A percentile compares a stretch with the other conserved stretches of the same genome.
phyloP scores from a whole-genome alignment of 148 eudicot species.

The Cornus kousa region DNA sequence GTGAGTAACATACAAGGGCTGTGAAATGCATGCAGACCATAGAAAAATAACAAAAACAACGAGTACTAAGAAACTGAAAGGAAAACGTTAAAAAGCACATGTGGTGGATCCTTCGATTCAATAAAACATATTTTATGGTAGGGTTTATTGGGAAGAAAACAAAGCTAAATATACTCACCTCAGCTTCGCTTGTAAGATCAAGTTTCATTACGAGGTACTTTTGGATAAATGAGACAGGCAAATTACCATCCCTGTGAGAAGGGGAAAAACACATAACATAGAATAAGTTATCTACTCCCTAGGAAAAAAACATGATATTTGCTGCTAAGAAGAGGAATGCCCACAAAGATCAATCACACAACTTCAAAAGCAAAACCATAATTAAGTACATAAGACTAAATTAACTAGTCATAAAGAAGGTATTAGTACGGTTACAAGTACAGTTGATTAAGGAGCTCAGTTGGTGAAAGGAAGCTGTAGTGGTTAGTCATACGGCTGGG shows the following conservation, averaged over 20 bases:
- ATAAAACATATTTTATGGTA: not conserved
- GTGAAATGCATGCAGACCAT: not conserved
- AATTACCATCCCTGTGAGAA: slow-evolving; percentile 54
- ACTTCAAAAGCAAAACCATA: not conserved
- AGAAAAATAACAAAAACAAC: not conserved
- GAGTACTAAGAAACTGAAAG: not conserved
- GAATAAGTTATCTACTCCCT: not conserved
- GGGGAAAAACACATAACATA: not conserved
- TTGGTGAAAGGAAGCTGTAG: no score
- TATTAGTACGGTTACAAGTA: no score
- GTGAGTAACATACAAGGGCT: not conserved
- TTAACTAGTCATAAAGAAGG: no score
- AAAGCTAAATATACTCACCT: slow-evolving; percentile 38
- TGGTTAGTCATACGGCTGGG: no score
- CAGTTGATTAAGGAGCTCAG: no score
- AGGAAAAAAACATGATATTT: not conserved
- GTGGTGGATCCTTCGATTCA: not conserved
- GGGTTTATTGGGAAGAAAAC: not conserved
- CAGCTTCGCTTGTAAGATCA: slow-evolving; percentile 56
- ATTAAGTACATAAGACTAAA: not conserved
- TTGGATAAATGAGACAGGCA: slow-evolving; percentile 63
- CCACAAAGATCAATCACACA: not conserved
- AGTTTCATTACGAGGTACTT: slow-evolving; percentile 68
- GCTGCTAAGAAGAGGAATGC: not conserved
- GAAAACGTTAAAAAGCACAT: not conserved